Evolutionary conservation across 2,329 filamentous ascomycete species (phyloP).

Genomic region (Endoconidiophora laricicola): DNA sequence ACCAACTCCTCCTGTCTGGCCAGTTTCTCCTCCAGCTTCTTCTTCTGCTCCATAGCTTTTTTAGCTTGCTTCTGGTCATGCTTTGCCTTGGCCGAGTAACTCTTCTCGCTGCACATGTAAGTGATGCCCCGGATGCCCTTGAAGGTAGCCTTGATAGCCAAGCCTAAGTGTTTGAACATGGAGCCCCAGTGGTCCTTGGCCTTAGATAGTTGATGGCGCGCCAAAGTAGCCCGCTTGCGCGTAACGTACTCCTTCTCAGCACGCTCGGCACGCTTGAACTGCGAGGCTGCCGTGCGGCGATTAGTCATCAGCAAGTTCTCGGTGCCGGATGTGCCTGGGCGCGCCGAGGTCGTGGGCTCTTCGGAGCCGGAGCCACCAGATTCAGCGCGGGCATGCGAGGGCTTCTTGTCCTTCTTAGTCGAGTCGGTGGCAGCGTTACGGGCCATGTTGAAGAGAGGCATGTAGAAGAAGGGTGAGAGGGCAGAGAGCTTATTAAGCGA

Average conservation of each 20-base stretch:
- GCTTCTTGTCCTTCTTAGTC: not conserved
- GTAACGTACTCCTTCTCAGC: conserved; percentile 26
- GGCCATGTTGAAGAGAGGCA: conserved; percentile 10
- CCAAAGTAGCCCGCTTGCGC: conserved; percentile 24
- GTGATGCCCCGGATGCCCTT: conserved; percentile 20
- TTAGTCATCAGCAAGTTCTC: conserved; percentile 25
- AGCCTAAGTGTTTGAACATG: conserved; percentile 22
- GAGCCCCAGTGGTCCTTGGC: conserved; percentile 25
- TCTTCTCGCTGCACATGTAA: conserved; percentile 23
- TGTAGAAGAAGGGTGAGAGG: not conserved
- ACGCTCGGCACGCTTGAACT: conserved; percentile 23
- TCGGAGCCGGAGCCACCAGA: not conserved
- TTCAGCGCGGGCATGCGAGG: not conserved
- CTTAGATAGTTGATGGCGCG: conserved; percentile 23
- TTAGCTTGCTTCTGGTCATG: conserved; percentile 19
- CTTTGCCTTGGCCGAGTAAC: conserved; percentile 19
- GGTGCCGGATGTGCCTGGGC: conserved; percentile 28
- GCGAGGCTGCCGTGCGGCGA: conserved; percentile 23
- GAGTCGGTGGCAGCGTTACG: conserved; percentile 1
- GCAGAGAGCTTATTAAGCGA: no score
- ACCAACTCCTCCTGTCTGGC: conserved; percentile 15
- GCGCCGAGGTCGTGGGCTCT: conserved; percentile 8
- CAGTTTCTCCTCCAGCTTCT: conserved; percentile 21
- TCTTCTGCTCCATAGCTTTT: conserved; percentile 21
- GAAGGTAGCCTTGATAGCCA: conserved; percentile 20